These are phyloP conservation scores for Sicyos edulis DNA, from an alignment of 306 rosid genomes.

Conservation along the genomic window DNA sequence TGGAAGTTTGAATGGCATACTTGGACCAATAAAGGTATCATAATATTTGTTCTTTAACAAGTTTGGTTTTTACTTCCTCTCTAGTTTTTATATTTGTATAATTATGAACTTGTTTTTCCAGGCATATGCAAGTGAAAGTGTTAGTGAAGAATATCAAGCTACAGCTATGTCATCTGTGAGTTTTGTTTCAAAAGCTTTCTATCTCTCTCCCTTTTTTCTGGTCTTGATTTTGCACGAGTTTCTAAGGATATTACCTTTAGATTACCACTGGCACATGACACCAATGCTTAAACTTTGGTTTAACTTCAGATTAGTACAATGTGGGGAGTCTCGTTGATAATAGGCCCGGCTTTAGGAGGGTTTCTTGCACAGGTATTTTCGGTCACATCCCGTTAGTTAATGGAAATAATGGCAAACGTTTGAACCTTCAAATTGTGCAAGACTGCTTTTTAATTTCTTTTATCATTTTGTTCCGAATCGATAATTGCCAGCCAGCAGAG, in stretches of 20 bases:
- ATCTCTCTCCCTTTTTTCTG: background rate
- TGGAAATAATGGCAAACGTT: slow-evolving; percentile 1
- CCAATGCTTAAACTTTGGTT: slow-evolving; percentile 17
- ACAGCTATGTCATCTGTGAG: slow-evolving; percentile 73
- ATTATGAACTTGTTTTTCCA: slow-evolving; percentile 27
- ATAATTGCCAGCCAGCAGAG: slow-evolving; percentile 59
- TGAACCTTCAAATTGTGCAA: slow-evolving; percentile 12
- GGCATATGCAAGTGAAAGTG: slow-evolving; percentile 77
- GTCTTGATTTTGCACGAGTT: background rate
- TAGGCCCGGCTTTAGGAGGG: slow-evolving; percentile 94
- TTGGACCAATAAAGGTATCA: slow-evolving; percentile 77
- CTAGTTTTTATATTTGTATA: background rate
- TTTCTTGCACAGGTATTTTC: slow-evolving; percentile 72
- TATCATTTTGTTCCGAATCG: background rate
- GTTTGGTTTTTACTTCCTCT: background rate
- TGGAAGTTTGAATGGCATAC: slow-evolving; percentile 69
- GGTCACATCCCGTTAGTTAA: slow-evolving; percentile 2
- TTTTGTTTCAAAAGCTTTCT: background rate
- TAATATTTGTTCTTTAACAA: too few species aligned
- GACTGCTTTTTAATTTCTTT: background rate
- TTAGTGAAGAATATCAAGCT: slow-evolving; percentile 70
- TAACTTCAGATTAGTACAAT: slow-evolving; percentile 60
- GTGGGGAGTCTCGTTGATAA: slow-evolving; percentile 67
- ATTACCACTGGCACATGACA: background rate
- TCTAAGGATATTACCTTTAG: background rate